Evolutionary conservation across 768 basidiomycete genomes (phyloP), one percentile per base, ranked within the genome.

Genomic region (Podaxis carcinomalis): DNA sequence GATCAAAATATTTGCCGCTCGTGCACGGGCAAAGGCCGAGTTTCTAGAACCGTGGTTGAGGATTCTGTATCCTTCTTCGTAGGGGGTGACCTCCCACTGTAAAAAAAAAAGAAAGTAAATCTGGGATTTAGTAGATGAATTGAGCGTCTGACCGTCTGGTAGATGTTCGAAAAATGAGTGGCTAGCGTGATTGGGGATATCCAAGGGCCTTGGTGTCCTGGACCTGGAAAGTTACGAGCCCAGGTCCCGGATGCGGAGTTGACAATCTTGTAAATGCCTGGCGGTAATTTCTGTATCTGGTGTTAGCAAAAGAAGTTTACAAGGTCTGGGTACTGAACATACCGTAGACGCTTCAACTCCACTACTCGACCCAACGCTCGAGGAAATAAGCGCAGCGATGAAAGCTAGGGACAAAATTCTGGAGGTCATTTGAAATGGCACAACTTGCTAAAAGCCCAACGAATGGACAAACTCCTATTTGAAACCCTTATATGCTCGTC

Each of bases 131-230:
- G 10, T 6, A 16, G 21, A 16, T 3, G n/a, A 21, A 5, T 16
- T 21, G 50, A 19, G 1, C 10, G 27, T 25, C 40, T 16, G 32
- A 59, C 58, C 51, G 19, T 46, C 21, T 51, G 51, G 21, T 59
- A 59, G 6, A 5, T 19, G 32, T 40, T 46, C 10, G 47, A 36
- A 5, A 37, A 23, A 1, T 59, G 19, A 7, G 14, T 39, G 3
- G 37, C 40, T 42, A 59, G 44, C 1, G 47, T 59, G 27, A 59
- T 46, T 1, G n/a, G 1, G 3, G 58, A 11, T 28, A 36, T 42
- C 58, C 58, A 59, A 5, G 58, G 58, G 19, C 58, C 58, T 23
- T 52, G 58, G 21, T 42, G 58, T n/a, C 58, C 58, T 9, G 55
- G 40, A 4, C 58, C 58, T 5, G 58, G 58, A 37, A 50, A 14